These are phyloP conservation scores for Cystofilobasidium ferigula DNA, from an alignment of 768 basidiomycete species.

Conservation along the genomic window DNA sequence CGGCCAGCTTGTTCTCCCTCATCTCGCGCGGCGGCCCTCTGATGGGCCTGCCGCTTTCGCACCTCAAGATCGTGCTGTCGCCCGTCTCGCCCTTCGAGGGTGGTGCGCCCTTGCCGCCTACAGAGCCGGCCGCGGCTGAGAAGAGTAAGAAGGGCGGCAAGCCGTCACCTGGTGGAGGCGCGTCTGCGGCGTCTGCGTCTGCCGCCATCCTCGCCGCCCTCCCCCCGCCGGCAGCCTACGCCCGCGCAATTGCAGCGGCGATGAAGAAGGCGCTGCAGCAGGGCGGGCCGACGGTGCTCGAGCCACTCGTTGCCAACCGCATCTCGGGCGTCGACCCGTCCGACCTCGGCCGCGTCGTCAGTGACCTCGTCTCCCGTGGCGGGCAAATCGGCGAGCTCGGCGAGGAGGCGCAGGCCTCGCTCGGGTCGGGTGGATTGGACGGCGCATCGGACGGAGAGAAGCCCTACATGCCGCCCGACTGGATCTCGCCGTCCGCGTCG, in stretches of 20 bases:
- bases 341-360: conserved; percentile 62
- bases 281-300: conserved; percentile 58
- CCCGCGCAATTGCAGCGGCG: conserved; percentile 49
- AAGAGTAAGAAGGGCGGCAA: background rate
- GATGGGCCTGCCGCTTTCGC: conserved; percentile 59
- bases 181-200: background rate
- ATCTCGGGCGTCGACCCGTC: conserved; percentile 59
- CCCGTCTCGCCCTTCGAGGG: conserved; percentile 42
- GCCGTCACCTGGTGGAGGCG: background rate
- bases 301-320: conserved; percentile 66
- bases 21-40: conserved; percentile 65
- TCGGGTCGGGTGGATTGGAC: conserved; percentile 11
- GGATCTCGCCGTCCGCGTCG: conserved; percentile 60
- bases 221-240: conserved; percentile 51
- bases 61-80: conserved; percentile 50
- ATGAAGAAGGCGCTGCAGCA: conserved; percentile 53
- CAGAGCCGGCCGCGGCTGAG: background rate
- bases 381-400: conserved; percentile 67
- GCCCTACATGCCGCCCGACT: conserved; percentile 62
- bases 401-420: conserved; percentile 40
- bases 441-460: conserved; percentile 47
- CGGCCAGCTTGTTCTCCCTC: conserved; percentile 35
- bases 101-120: background rate
- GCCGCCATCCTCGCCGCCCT: background rate
- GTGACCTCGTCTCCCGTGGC: conserved; percentile 70